A percentile compares a stretch with the other conserved stretches of the same genome.
Evolutionary conservation across 148 eudicot genomes (phyloP).

Genomic region (Chenopodium suecicum): DNA sequence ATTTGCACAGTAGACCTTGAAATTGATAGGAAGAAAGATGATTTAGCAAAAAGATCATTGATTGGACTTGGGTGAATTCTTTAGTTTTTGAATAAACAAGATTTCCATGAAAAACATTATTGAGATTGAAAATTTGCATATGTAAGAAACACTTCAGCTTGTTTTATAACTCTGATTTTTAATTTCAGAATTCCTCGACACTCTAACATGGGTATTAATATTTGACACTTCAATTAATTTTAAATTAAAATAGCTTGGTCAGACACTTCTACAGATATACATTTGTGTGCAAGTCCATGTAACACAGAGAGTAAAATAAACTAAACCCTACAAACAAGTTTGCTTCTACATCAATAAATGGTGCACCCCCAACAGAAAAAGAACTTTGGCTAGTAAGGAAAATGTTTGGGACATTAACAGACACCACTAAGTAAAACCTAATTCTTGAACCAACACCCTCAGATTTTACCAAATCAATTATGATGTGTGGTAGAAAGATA

Average conservation of each 20-base stretch:
- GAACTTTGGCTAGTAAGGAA: not conserved
- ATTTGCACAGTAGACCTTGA: conserved; percentile 78
- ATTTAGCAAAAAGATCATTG: not conserved
- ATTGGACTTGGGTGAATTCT: not conserved
- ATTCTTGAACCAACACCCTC: not conserved
- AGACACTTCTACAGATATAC: not conserved
- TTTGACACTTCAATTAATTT: not conserved
- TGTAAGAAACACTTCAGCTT: not conserved
- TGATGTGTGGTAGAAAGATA: not conserved
- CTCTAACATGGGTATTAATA: not conserved
- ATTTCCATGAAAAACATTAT: not conserved
- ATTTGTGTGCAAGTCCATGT: not conserved
- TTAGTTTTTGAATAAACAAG: not conserved
- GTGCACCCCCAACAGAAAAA: not conserved
- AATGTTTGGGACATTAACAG: not conserved
- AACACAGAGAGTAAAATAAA: no score
- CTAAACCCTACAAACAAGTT: not conserved
- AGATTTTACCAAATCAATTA: not conserved
- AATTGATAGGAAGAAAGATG: conserved; percentile 3
- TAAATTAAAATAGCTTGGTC: not conserved
- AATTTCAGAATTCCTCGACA: not conserved
- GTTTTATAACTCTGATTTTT: not conserved
- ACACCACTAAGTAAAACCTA: not conserved
- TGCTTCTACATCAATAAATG: not conserved
- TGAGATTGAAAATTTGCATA: not conserved